Evolutionary conservation across 2,329 filamentous ascomycete genomes (phyloP).

Genomic region (Aspergillus chevalieri): DNA sequence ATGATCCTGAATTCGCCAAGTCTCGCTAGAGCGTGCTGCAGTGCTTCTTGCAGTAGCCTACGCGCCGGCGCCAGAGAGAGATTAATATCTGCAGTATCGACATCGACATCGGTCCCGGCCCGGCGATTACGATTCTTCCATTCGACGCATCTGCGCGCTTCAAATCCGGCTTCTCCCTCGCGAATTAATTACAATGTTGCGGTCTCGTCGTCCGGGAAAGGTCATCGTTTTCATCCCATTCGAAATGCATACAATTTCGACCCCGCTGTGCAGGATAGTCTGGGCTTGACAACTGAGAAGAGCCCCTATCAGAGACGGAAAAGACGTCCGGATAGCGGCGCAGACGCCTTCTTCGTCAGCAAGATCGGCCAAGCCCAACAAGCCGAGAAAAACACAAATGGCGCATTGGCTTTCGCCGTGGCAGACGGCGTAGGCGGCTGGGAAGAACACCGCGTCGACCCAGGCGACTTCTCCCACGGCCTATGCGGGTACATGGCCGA

Average conservation of each 20-base stretch:
- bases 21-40: conserved; percentile 25
- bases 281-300: conserved; percentile 30
- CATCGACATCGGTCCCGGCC: conserved; percentile 3
- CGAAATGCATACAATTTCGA: conserved; percentile 68
- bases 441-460: conserved; percentile 86
- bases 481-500: conserved; percentile 90
- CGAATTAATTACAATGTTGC: conserved; percentile 63
- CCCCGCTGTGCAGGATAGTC: conserved; percentile 35
- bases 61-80: conserved; percentile 19
- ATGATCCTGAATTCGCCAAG: conserved; percentile 26
- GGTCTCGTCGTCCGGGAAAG: conserved; percentile 70
- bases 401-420: conserved; percentile 69
- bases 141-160: conserved; percentile 15
- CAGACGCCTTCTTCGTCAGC: conserved; percentile 93
- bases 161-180: conserved; percentile 20
- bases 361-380: conserved; percentile 65
- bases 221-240: conserved; percentile 60
- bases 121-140: conserved; percentile 20
- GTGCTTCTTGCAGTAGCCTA: conserved; percentile 28
- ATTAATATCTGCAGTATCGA: conserved; percentile 11
- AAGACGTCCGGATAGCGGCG: conserved; percentile 70
- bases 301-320: conserved; percentile 53
- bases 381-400: conserved; percentile 44
- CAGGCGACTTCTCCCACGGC: conserved; percentile 89
- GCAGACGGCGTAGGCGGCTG: conserved; percentile 95